These are phyloP conservation scores for Ustanciosporium gigantosporum DNA, from an alignment of 1,284 basidiomycete genomes.

Conservation along the genomic window DNA sequence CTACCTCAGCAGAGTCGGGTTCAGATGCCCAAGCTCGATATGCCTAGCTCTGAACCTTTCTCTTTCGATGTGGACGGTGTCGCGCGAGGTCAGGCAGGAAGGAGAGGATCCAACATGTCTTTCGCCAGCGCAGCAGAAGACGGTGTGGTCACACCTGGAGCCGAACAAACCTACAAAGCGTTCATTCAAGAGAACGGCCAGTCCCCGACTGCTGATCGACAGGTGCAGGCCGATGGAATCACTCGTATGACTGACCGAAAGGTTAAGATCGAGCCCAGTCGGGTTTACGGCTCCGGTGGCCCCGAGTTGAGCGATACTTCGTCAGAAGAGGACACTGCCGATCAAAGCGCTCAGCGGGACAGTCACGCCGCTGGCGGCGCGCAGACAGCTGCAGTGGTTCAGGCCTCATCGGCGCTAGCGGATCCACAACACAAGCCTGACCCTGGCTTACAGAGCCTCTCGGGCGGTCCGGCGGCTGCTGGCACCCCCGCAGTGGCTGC, in stretches of 20 bases:
- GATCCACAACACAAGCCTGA: conserved; percentile 32
- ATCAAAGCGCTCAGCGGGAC: conserved; percentile 1
- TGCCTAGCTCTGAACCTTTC: conserved; percentile 54
- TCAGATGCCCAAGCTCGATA: conserved; percentile 48
- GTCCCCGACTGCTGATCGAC: conserved; percentile 14
- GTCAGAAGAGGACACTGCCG: conserved; percentile 24
- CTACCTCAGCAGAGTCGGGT: conserved; percentile 10
- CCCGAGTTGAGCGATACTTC: conserved; percentile 35
- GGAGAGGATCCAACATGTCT: conserved; percentile 16
- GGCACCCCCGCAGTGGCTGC: not conserved
- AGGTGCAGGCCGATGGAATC: conserved; percentile 19
- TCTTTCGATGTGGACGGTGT: conserved; percentile 33
- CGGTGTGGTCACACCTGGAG: conserved; percentile 40
- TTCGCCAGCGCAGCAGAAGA: conserved; percentile 6
- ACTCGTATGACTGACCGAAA: conserved; percentile 33
- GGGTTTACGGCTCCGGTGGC: conserved; percentile 29
- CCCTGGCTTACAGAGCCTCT: conserved; percentile 17
- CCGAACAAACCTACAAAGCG: conserved; percentile 39
- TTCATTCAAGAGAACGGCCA: conserved; percentile 24
- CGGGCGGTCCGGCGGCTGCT: conserved; percentile 3
- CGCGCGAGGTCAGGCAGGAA: too few relatives aligned
- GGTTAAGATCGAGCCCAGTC: conserved; percentile 35
- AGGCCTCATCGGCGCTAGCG: conserved; percentile 24
- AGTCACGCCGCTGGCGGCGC: conserved; percentile 15
- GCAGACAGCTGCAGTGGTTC: conserved; percentile 26